Conservation (phyloP, 257 asterid genomes). For the Catharanthus roseus region DNA sequence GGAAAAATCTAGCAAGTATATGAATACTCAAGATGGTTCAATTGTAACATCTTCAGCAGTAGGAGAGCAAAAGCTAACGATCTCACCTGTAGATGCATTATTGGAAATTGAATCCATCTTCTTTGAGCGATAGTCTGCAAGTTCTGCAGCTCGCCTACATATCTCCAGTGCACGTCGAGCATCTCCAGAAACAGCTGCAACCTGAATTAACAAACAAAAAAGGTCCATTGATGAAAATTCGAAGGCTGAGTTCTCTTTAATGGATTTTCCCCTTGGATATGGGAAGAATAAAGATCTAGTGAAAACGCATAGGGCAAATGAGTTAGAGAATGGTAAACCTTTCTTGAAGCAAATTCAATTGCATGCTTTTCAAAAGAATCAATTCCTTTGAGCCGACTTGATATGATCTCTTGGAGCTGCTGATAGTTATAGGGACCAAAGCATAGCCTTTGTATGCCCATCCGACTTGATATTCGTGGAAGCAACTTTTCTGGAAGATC, state of each 20-base stretch:
- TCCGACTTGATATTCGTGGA: slow-evolving; percentile 96
- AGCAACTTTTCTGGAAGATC: slow-evolving; percentile 98
- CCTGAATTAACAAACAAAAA: slow-evolving; percentile 39
- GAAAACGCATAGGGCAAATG: slow-evolving; percentile 8
- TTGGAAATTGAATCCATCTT: slow-evolving; percentile 28
- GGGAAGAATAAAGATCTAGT: background rate
- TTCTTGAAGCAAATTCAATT: slow-evolving; percentile 92
- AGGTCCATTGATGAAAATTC: slow-evolving; percentile 15
- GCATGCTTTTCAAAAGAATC: slow-evolving; percentile 83
- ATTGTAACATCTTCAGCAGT: background rate
- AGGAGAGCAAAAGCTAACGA: background rate
- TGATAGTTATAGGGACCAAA: slow-evolving; percentile 86
- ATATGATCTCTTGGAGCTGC: slow-evolving; percentile 91
- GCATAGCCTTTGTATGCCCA: slow-evolving; percentile 99
- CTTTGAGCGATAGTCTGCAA: slow-evolving; percentile 73
- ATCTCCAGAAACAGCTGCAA: slow-evolving; percentile 98
- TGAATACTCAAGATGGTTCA: background rate
- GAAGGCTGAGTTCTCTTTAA: background rate
- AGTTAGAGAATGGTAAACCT: slow-evolving; percentile 42
- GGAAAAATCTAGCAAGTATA: background rate
- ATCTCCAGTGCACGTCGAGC: slow-evolving; percentile 98
- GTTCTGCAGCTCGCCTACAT: slow-evolving; percentile 94
- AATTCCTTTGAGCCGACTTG: slow-evolving; percentile 78
- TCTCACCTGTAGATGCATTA: slow-evolving; percentile 46
- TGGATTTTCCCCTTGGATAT: background rate